phyloP scores from a whole-genome alignment of 345 rosid genomes.

The Aurinia saxatilis region DNA sequence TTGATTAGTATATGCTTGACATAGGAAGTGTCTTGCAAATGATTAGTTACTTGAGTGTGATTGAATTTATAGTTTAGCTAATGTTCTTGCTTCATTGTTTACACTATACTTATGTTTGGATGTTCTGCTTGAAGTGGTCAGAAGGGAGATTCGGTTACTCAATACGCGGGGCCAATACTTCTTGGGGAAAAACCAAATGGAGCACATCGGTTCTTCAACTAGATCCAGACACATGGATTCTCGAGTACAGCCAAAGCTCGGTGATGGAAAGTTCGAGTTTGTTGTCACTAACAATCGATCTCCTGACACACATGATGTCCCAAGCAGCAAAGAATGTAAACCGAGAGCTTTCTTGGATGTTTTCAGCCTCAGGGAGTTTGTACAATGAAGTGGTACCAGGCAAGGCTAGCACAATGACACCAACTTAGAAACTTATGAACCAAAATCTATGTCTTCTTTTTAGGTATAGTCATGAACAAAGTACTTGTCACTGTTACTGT shows the following conservation, averaged over 20 bases:
- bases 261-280: conserved; percentile 42
- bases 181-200: conserved; percentile 58
- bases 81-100: not conserved
- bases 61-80: no score
- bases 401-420: conserved; percentile 20
- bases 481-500: not conserved
- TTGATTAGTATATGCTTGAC: not conserved
- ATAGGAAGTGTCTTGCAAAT: not conserved
- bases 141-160: conserved; percentile 46
- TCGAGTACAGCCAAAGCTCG: conserved; percentile 56
- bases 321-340: conserved; percentile 19
- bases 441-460: conserved; percentile 8
- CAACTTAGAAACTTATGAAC: conserved; percentile 17
- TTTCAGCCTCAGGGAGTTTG: conserved; percentile 9
- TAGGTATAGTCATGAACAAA: conserved; percentile 9
- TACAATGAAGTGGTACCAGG: conserved; percentile 9
- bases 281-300: conserved; percentile 37
- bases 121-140: conserved; percentile 48
- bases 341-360: conserved; percentile 14
- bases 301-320: conserved; percentile 32
- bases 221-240: conserved; percentile 72
- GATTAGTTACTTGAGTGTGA: not conserved
- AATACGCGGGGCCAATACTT: conserved; percentile 39
- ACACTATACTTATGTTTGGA: not conserved
- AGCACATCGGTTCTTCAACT: conserved; percentile 50